Evolutionary conservation across 257 asterid genomes (phyloP), one percentile per base, ranked within the genome.

Genomic region (Echium plantagineum): DNA sequence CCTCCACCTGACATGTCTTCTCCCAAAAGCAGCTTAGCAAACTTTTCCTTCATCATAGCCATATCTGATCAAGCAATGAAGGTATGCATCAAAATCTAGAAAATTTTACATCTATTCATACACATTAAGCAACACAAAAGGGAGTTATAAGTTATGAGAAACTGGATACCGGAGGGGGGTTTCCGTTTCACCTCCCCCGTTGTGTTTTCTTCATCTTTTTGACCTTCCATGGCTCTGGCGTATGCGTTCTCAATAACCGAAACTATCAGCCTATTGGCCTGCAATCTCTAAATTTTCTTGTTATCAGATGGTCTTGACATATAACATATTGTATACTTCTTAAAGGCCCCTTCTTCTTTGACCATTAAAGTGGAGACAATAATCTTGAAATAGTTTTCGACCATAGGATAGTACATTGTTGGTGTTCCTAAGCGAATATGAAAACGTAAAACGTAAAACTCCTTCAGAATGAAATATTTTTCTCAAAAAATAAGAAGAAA

Each of bases 1-100:
- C 94, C 96, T 9, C 94, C 89, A 35, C 96, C 96, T 0, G 96
- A 89, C 94, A 83, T 89, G 69, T 89, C 97, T 64, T 86, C 97
- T 52, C 97, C 97, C 52, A 88, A 61, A 10, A 88, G 93, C 49
- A 89, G 83, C 78, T 89, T 89, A 1, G 94, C 72, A 59, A 77
- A 86, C 72, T 68, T 83, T 75, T 89, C 97, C 78, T 80, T 89
- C 89, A 89, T 42, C 49, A 42, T 7, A 42, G 1, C 49, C 49
- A 42, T 42, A 42, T 42, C 49, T 12, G 49, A 42, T 42, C 49
- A 42, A 42, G 17, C 4, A 10, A 13, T 28, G 49, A 10, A 13
- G 17, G 49, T 42, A 42, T 42, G 48, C 48, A 42, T 42, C n/a
- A 1, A 42, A 42, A 42, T 42, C 1, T 42, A 8, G 48, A 42